Base-by-base conservation (phyloP, 2,329 filamentous ascomycete genomes). In the Waltergamsia citrina region DNA sequence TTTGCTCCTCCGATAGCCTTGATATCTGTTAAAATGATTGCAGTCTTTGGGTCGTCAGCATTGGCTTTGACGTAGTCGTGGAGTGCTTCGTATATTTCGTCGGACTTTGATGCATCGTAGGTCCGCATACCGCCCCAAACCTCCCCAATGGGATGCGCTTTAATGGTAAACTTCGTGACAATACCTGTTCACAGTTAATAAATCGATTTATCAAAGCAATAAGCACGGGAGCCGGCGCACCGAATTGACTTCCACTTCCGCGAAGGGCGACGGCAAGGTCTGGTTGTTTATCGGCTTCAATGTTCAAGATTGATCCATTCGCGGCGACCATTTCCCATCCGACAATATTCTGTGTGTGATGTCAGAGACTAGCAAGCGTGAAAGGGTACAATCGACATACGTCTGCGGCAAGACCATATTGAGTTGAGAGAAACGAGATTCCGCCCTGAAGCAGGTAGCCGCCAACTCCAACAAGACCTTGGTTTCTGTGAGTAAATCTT, bases 101-200 rank as follows among this genome's bases (percentile, higher is more conserved):
- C 43, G 1, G 45, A 43, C 19, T 57, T 40, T 7, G 28, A 38
- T 4, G 29, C 37, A 17, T 41, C 45, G 40, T 60, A 62, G n/a
- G 52, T 33, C 4, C 56, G 49, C 6, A 43, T 43, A 3, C 60
- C 59, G 11, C 59, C 59, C 55, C 56, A 63, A 15, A 61, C 49
- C 31, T 56, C 36, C 17, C 45, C 53, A 20, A 57, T 51, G 10
- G 52, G 47, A 37, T 49, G 36, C 2, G 52, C 45, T 35, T 49
- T 44, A 27, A 56, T 37, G 7, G 48, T 51, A 36, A 53, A 58
- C 29, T 48, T 43, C 4, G 55, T 55, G 10, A 56, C 46, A 32
- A 59, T 56, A 15, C 53, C 52, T 36, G n/a, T n/a, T n/a, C n/a
- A n/a, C n/a, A n/a, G n/a, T n/a, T n/a, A n/a, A n/a, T n/a, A n/a